These are phyloP conservation scores for Penicillium sp. DNA, from an alignment of 2,329 filamentous ascomycete genomes.

Conservation along the genomic window DNA sequence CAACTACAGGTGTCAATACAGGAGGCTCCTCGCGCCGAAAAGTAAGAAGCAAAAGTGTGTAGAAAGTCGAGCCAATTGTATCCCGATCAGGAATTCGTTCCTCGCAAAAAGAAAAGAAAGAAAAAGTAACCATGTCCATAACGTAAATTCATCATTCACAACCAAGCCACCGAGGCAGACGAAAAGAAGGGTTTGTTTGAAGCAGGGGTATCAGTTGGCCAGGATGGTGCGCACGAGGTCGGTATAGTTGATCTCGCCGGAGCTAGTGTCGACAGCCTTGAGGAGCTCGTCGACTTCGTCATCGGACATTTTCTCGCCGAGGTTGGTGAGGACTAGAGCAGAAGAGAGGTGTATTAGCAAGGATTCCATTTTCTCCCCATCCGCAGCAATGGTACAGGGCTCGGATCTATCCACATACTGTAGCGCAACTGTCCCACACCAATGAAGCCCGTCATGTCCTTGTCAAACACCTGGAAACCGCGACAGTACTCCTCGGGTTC, in stretches of 20 bases:
- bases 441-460: conserved; percentile 97
- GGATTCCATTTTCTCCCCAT: neutral
- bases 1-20: neutral
- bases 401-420: conserved; percentile 48
- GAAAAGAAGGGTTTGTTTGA: neutral
- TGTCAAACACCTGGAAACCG: conserved; percentile 99
- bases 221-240: conserved; percentile 86
- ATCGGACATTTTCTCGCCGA: conserved; percentile 99
- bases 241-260: conserved; percentile 96
- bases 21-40: conserved; percentile 3
- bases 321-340: conserved; percentile 79
- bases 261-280: conserved; percentile 96
- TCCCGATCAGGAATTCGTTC: neutral
- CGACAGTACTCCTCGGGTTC: conserved; percentile 98
- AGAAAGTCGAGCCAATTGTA: neutral
- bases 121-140: conserved; percentile 21
- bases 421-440: conserved; percentile 97
- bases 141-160: conserved; percentile 22
- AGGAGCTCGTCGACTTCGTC: conserved; percentile 98
- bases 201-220: conserved; percentile 63
- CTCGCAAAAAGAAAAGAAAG: neutral
- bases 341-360: conserved; percentile 9
- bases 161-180: conserved; percentile 1
- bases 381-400: too few species aligned
- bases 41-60: neutral